Evolutionary conservation across 352 stramenopile species (phyloP), one percentile per base, ranked within the genome.

Genomic region (Blastocystis sp.): DNA sequence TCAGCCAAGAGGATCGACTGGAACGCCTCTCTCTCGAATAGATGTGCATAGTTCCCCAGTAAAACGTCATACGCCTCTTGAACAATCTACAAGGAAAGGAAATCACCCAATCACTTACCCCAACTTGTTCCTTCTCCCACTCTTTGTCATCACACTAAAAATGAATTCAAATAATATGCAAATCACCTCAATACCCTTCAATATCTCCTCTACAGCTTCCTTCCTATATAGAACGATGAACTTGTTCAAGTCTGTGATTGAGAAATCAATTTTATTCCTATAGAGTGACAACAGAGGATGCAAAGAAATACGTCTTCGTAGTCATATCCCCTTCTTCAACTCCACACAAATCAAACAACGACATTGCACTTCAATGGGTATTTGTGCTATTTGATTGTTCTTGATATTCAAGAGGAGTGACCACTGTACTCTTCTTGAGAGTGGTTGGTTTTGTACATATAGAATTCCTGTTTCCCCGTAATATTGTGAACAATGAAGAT

Each of bases 341-440:
- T 77, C 76, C 76, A 77, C 45, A 68, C 41, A 87, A 45, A n/a
- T 87, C 76, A 77, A 87, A 41, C 20, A 87, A 23, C 53, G 76
- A 87, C 76, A 87, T 87, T 23, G 56, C 13, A 66, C 0, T 66
- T n/a, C 37, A 13, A 13, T 66, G 23, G n/a, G n/a, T 15, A 37
- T 9, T 20, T 13, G 56, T 66, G 4, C 13, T 20, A 66, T 39
- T 29, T 13, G 8, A 37, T 39, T 15, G 9, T 20, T n/a, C 29
- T 77, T 77, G 66, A 77, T 77, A 56, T 93, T 79, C 90, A 95
- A 93, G 91, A 94, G 95, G 91, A 92, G 92, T 91, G 93, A 95
- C 92, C n/a, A 77, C 66, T 47, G 66, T 41, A 77, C 66, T 26
- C n/a, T 5, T 23, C 15, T 39, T 18, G 66, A 55, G 20, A 59